phyloP scores from a whole-genome alignment of 2,329 filamentous ascomycete genomes.

The Claviceps cyperi region DNA sequence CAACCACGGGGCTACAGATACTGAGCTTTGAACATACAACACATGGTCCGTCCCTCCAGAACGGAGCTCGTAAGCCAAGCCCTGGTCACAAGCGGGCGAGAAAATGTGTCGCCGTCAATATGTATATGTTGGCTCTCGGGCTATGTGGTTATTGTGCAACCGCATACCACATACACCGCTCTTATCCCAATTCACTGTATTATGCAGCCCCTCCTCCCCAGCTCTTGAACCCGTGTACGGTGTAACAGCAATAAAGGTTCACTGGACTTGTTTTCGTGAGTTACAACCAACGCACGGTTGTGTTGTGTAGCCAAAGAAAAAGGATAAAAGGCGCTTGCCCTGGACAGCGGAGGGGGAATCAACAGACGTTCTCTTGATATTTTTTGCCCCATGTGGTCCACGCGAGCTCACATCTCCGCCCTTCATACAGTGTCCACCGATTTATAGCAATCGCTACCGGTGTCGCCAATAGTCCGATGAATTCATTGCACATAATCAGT shows the following conservation, averaged over 20 bases:
- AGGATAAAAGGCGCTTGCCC: not conserved
- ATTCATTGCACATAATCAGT: not conserved
- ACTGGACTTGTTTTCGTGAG: not conserved
- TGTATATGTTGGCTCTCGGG: not conserved
- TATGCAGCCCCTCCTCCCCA: not conserved
- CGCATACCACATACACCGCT: not conserved
- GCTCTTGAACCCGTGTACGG: too few species aligned
- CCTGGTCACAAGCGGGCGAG: not conserved
- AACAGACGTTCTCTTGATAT: not conserved
- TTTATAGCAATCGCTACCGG: not conserved
- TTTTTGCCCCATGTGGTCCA: not conserved
- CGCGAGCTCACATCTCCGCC: not conserved
- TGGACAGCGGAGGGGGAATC: not conserved
- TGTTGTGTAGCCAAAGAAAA: not conserved
- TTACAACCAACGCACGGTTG: not conserved
- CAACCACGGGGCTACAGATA: slow-evolving; percentile 18
- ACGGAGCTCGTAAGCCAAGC: not conserved
- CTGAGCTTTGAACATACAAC: slow-evolving; percentile 16
- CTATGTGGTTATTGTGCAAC: not conserved
- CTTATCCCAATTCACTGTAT: not conserved
- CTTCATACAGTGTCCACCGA: not conserved
- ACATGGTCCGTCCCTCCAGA: not conserved
- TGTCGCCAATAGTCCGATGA: not conserved
- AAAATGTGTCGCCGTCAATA: not conserved
- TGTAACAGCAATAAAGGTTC: not conserved